A percentile compares a stretch with the other conserved stretches of the same genome.
Evolutionary conservation across 2,329 filamentous ascomycete genomes (phyloP).

Genomic region (Fusarium bactridioides): DNA sequence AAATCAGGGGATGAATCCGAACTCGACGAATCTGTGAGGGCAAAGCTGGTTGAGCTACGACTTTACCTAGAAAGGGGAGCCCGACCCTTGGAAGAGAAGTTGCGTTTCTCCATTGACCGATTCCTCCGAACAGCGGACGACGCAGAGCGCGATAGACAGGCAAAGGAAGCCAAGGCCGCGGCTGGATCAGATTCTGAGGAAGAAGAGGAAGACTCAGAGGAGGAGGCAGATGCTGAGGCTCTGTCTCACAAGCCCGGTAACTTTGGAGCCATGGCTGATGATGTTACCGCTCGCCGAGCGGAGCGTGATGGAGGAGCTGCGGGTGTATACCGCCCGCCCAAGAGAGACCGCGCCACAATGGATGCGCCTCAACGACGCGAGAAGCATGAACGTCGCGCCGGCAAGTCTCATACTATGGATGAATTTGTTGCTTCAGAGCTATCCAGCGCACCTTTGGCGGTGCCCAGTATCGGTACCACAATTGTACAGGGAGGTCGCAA

Average conservation of each 20-base stretch:
- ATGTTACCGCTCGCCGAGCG: conserved; percentile 41
- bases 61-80: conserved; percentile 94
- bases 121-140: conserved; percentile 88
- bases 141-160: conserved; percentile 59
- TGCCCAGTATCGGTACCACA: conserved; percentile 91
- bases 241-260: conserved; percentile 37
- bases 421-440: conserved; percentile 91
- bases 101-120: conserved; percentile 97
- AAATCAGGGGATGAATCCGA: conserved; percentile 50
- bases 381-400: conserved; percentile 66
- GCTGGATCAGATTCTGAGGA: conserved; percentile 39
- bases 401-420: conserved; percentile 85
- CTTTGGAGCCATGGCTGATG: conserved; percentile 45
- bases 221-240: conserved; percentile 46
- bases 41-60: conserved; percentile 90
- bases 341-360: conserved; percentile 87
- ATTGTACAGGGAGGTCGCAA: conserved; percentile 81
- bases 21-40: conserved; percentile 72
- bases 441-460: conserved; percentile 79
- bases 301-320: conserved; percentile 53
- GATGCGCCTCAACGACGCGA: conserved; percentile 70
- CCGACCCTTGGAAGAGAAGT: conserved; percentile 83
- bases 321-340: conserved; percentile 88
- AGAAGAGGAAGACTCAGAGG: conserved; percentile 49
- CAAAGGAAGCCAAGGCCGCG: conserved; percentile 43